Percentiles rank a stretch among this genome's conserved stretches.
Evolutionary conservation across 2,329 filamentous ascomycete genomes (phyloP).

Genomic region (Peltaster fructicola): DNA sequence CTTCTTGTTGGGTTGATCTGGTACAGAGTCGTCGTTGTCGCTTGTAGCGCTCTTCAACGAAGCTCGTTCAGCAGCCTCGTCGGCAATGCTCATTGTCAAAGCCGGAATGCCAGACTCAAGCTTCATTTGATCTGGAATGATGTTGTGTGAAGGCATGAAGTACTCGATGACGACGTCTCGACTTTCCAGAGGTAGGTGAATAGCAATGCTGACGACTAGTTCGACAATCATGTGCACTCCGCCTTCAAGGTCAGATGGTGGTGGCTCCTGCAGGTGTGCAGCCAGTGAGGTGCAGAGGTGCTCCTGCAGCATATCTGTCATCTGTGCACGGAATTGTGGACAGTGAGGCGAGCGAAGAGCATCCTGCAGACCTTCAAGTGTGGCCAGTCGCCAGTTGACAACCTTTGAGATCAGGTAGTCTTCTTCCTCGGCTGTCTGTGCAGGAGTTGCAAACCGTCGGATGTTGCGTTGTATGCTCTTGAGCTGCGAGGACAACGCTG

Average conservation of each 20-base stretch:
- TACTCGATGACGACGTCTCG: constrained; percentile 80
- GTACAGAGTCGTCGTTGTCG: constrained; percentile 17
- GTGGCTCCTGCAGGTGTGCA: constrained; percentile 57
- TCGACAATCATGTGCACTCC: constrained; percentile 87
- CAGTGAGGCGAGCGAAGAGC: constrained; percentile 48
- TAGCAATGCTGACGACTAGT: constrained; percentile 67
- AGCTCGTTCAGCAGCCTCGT: constrained; percentile 25
- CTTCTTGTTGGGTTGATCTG: constrained; percentile 13
- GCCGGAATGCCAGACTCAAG: constrained; percentile 43
- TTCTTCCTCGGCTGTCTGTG: constrained; percentile 68
- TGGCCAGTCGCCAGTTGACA: constrained; percentile 83
- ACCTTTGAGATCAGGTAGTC: constrained; percentile 77
- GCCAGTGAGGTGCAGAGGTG: constrained; percentile 54
- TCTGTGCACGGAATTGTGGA: constrained; percentile 45
- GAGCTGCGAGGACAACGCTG: constrained; percentile 54
- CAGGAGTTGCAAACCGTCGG: constrained; percentile 53
- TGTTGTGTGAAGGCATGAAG: constrained; percentile 54
- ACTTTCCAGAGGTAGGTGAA: constrained; percentile 77
- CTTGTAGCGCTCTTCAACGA: constrained; percentile 19
- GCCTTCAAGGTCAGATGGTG: constrained; percentile 66
- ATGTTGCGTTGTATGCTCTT: constrained; percentile 83
- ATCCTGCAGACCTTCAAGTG: constrained; percentile 72
- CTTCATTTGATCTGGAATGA: constrained; percentile 68
- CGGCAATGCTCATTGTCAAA: constrained; percentile 24
- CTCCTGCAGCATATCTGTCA: constrained; percentile 40